Evolutionary conservation across 768 basidiomycete genomes (phyloP).

Genomic region (Galerina marginata): DNA sequence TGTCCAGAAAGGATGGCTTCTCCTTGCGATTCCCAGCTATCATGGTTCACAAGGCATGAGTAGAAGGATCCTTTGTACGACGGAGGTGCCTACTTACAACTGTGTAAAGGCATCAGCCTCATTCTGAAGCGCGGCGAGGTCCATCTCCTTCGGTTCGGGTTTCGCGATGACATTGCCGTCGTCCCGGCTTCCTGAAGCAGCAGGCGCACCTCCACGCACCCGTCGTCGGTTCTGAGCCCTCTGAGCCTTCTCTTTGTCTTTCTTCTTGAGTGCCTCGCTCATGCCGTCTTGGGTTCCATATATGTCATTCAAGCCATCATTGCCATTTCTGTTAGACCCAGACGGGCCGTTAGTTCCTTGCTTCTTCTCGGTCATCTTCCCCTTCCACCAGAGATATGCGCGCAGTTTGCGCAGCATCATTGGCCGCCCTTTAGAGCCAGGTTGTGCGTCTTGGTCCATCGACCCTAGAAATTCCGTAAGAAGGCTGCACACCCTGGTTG

Average conservation of each 20-base stretch:
- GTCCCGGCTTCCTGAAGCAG: slow-evolving; percentile 23
- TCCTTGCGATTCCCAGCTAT: slow-evolving; percentile 42
- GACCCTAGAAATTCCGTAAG: slow-evolving; percentile 81
- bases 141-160: slow-evolving; percentile 26
- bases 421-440: slow-evolving; percentile 65
- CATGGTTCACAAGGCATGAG: background rate
- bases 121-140: slow-evolving; percentile 40
- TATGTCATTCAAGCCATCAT: slow-evolving; percentile 25
- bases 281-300: slow-evolving; percentile 44
- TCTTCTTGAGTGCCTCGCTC: slow-evolving; percentile 79
- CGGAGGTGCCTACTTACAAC: slow-evolving; percentile 50
- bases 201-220: slow-evolving; percentile 73
- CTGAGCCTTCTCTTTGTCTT: slow-evolving; percentile 69
- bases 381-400: slow-evolving; percentile 84
- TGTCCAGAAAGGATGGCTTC: slow-evolving; percentile 21
- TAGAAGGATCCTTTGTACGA: background rate
- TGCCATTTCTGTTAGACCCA: slow-evolving; percentile 30
- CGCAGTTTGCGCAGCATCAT: slow-evolving; percentile 85
- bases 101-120: slow-evolving; percentile 61
- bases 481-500: slow-evolving; percentile 72
- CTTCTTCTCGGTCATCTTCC: slow-evolving; percentile 47
- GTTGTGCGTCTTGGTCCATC: slow-evolving; percentile 60
- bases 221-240: slow-evolving; percentile 70
- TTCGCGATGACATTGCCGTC: slow-evolving; percentile 19
- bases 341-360: slow-evolving; percentile 33